Percentiles rank a stretch among this genome's conserved stretches.
These are phyloP conservation scores for Ensete ventricosum DNA, from an alignment of 176 grass and related monocot species.

Conservation along the genomic window DNA sequence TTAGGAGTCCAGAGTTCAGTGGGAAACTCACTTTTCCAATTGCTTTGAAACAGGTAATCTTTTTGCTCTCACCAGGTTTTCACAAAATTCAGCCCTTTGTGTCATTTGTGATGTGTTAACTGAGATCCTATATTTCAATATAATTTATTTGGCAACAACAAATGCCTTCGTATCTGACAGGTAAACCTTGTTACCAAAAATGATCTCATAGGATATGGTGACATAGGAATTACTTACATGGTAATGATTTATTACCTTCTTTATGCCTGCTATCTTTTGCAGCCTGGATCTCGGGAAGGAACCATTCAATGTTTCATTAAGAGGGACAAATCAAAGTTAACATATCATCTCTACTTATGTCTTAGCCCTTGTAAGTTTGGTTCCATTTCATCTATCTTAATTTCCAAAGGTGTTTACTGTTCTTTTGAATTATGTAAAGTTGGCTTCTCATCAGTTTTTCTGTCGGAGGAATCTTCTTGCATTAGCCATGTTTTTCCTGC, in stretches of 20 bases:
- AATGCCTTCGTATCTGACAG: no score
- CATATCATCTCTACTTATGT: slow-evolving; percentile 79
- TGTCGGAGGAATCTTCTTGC: no score
- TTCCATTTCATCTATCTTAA: not conserved
- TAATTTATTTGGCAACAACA: not conserved
- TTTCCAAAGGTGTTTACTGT: not conserved
- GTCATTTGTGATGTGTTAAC: not conserved
- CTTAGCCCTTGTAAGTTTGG: slow-evolving; percentile 56
- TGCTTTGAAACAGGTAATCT: slow-evolving; percentile 85
- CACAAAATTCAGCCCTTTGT: not conserved
- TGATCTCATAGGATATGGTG: not conserved
- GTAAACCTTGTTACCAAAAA: no score
- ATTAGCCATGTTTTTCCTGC: not conserved
- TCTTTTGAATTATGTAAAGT: not conserved
- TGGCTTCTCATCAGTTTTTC: not conserved
- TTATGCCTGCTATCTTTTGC: slow-evolving; percentile 23
- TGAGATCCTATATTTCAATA: not conserved
- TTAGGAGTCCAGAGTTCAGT: slow-evolving; percentile 74
- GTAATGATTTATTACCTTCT: not conserved
- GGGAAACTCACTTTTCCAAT: slow-evolving; percentile 85
- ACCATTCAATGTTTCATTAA: slow-evolving; percentile 95
- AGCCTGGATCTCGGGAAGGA: slow-evolving; percentile 88
- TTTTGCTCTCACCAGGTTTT: not conserved
- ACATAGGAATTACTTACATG: not conserved
- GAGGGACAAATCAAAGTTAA: slow-evolving; percentile 90